These are phyloP conservation scores for Hanseniaspora clermontiae DNA, from an alignment of 805 yeast genomes.

Conservation along the genomic window DNA sequence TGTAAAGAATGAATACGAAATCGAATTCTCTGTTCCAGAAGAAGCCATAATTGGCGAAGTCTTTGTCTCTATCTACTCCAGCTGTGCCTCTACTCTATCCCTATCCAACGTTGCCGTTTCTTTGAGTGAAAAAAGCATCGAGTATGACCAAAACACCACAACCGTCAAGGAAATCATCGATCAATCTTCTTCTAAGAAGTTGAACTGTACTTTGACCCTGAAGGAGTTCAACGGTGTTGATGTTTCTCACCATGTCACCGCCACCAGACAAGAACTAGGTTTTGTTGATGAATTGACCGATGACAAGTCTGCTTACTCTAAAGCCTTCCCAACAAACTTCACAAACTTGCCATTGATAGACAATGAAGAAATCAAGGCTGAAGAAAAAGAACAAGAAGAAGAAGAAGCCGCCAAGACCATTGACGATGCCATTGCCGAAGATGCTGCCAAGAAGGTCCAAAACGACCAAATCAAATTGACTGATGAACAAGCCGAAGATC, in stretches of 20 bases:
- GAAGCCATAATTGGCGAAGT: neutral
- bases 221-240: constrained; percentile 25
- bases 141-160: neutral
- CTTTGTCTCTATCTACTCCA: neutral
- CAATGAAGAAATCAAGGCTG: constrained; percentile 14
- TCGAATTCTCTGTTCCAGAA: constrained; percentile 19
- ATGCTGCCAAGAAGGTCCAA: constrained; percentile 12
- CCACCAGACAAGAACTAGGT: constrained; percentile 27
- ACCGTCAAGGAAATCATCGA: constrained; percentile 5
- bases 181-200: constrained; percentile 16
- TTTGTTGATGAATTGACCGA: constrained; percentile 26
- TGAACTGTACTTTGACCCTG: constrained; percentile 19
- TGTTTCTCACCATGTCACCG: constrained; percentile 24
- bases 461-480: neutral
- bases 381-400: constrained; percentile 15
- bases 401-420: constrained; percentile 10
- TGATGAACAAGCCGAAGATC: constrained; percentile 2
- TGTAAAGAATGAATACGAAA: constrained; percentile 19
- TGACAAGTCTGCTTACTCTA: constrained; percentile 25
- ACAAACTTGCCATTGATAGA: constrained; percentile 20
- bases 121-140: neutral
- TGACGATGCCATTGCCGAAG: constrained; percentile 25
- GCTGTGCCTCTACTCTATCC: neutral
- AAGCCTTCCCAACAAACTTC: constrained; percentile 25
- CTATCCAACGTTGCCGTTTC: neutral